Evolutionary conservation across 768 basidiomycete genomes (phyloP), one percentile per base, ranked within the genome.

Genomic region (Leccinum ochraceum): DNA sequence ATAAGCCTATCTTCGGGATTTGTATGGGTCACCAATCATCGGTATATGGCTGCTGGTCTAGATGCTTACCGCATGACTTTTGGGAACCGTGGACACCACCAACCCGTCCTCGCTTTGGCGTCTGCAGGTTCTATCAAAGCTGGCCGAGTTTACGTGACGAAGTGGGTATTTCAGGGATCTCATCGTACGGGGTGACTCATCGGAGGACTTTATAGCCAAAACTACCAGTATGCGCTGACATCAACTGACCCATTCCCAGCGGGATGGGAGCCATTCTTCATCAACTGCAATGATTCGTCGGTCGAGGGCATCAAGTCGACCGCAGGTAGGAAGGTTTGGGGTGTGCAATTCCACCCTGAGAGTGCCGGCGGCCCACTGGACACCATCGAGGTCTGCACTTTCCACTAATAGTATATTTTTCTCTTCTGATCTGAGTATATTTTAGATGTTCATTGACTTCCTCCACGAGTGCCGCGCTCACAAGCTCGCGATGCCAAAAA

Each of bases 11-110:
- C 44, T 98, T 98, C 66, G 97, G 97, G 57, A 96, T 99, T 66
- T 98, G 97, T 77, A 98, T 99, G 97, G 96, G n/a, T 55, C 94
- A 98, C 73, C 96, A 99, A 84, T 99, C 67, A 91, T 99, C 66
- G 97, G 96, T 53, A 26, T 26, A n/a, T n/a, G 82, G 97, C 97
- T 28, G 96, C 94, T 24, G 96, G 97, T 22, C 76, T 98, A 57
- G 95, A 97, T 66, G 94, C 95, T 20, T 98, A 98, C 75, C 84
- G 95, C 50, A 99, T 99, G 97, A 94, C 89, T 10, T 99, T 98
- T 72, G 97, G 97, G n/a, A 98, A 99, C 74, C 89, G 97, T 66
- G 97, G 97, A 17, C 97, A 99, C 76, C 98, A 99, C 74, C 97
- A 99, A 74, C 97, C 97, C 32, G 97, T 99, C 14, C 82, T 99